Percentiles rank a stretch among this genome's conserved stretches.
These are phyloP conservation scores for Tolypocladium nubicola DNA, from an alignment of 2,329 filamentous ascomycete genomes.

Conservation along the genomic window DNA sequence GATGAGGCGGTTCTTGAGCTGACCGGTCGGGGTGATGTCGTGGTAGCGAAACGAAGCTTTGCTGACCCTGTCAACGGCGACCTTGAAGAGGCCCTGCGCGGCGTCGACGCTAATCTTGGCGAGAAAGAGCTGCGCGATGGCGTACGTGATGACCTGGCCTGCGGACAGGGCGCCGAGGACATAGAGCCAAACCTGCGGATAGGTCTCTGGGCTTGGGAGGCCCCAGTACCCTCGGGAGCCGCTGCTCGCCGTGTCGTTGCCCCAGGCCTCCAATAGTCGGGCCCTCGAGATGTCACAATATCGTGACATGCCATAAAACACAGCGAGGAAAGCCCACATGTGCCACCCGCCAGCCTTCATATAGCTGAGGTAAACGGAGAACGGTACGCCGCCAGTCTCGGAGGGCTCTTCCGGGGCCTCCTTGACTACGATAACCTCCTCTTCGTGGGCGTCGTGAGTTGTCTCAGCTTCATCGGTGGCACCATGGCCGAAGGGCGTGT, in stretches of 20 bases:
- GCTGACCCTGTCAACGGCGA: conserved; percentile 63
- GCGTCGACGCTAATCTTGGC: conserved; percentile 72
- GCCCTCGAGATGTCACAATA: conserved; percentile 54
- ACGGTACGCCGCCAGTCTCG: conserved; percentile 59
- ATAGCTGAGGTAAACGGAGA: conserved; percentile 73
- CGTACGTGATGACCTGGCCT: conserved; percentile 46
- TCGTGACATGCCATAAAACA: conserved; percentile 54
- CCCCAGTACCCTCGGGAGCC: conserved; percentile 13
- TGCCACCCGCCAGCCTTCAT: conserved; percentile 67
- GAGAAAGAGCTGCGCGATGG: conserved; percentile 55
- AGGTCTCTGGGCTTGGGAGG: conserved; percentile 50
- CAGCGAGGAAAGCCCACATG: conserved; percentile 60
- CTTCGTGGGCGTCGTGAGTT: conserved; percentile 20
- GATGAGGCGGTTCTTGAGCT: conserved; percentile 85
- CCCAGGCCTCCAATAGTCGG: conserved; percentile 83
- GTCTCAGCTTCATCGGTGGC: conserved; percentile 11
- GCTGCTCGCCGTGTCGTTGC: conserved; percentile 39
- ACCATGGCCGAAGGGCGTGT: conserved; percentile 10
- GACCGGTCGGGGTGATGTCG: conserved; percentile 78
- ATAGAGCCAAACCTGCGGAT: conserved; percentile 66
- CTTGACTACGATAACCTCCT: conserved; percentile 8
- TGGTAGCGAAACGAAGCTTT: conserved; percentile 82
- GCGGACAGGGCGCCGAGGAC: conserved; percentile 58
- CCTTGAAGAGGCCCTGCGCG: conserved; percentile 62
- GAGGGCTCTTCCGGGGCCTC: conserved; percentile 21